Percentiles rank a stretch among this genome's conserved stretches.
Evolutionary conservation across 495 filamentous ascomycete genomes (phyloP).

Genomic region (Bacidia gigantensis): DNA sequence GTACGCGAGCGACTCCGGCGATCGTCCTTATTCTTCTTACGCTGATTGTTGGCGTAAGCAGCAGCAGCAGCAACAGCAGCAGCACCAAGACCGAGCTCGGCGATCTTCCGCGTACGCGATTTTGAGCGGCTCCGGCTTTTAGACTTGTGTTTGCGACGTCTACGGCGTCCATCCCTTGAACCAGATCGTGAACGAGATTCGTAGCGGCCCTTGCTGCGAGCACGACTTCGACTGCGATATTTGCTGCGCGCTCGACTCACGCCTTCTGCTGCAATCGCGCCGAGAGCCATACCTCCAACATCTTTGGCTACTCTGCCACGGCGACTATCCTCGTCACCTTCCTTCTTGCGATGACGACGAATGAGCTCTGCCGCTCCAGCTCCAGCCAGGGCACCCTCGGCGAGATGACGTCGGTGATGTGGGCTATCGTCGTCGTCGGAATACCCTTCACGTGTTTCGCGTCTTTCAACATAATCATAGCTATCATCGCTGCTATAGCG

Average conservation of each 20-base stretch:
- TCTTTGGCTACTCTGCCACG: constrained; percentile 58
- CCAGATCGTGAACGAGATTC: constrained; percentile 25
- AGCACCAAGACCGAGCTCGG: constrained; percentile 64
- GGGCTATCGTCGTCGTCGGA: constrained; percentile 42
- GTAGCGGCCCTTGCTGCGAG: constrained; percentile 35
- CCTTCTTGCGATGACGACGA: constrained; percentile 49
- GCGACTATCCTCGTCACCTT: constrained; percentile 42
- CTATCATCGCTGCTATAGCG: constrained; percentile 52
- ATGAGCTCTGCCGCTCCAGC: constrained; percentile 63
- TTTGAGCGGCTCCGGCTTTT: constrained; percentile 40
- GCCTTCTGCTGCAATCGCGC: constrained; percentile 69
- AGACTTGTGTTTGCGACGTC: constrained; percentile 25
- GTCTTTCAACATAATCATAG: constrained; percentile 42
- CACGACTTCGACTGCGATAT: constrained; percentile 49
- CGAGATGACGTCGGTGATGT: constrained; percentile 62
- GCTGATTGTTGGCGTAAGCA: constrained; percentile 56
- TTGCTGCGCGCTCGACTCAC: constrained; percentile 57
- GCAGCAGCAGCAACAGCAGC: constrained; percentile 71
- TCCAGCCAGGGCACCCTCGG: constrained; percentile 72
- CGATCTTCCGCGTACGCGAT: constrained; percentile 44
- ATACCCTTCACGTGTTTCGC: constrained; percentile 28
- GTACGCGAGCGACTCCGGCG: constrained; percentile 56
- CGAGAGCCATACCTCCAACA: constrained; percentile 66
- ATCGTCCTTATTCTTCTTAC: constrained; percentile 49
- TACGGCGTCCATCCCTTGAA: constrained; percentile 24